Evolutionary conservation across 2,329 filamentous ascomycete genomes (phyloP).

Genomic region (Scytalidium lignicola): DNA sequence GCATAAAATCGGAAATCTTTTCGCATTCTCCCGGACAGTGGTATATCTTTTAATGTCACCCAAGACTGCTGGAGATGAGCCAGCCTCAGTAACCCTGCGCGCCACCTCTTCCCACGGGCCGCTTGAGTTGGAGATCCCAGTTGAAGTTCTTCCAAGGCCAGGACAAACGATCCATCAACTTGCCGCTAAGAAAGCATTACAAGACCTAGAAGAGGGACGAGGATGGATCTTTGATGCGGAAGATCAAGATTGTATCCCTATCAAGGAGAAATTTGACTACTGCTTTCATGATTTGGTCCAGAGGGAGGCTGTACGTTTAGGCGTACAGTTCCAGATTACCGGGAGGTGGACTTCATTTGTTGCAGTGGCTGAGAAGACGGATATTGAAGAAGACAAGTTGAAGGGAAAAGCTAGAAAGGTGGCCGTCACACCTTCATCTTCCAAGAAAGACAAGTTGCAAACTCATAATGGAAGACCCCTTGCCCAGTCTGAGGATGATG

Average conservation of each 20-base stretch:
- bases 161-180: constrained; percentile 63
- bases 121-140: constrained; percentile 58
- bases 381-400: neutral
- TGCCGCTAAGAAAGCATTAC: constrained; percentile 60
- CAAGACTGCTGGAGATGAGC: constrained; percentile 35
- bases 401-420: neutral
- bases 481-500: neutral
- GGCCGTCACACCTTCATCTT: neutral
- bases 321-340: constrained; percentile 60
- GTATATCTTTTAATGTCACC: constrained; percentile 62
- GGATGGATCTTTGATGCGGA: constrained; percentile 58
- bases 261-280: constrained; percentile 42
- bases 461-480: too few relatives aligned
- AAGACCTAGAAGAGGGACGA: constrained; percentile 65
- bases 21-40: constrained; percentile 59
- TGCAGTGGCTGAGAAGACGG: constrained; percentile 47
- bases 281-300: constrained; percentile 57
- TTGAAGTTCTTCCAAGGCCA: constrained; percentile 41
- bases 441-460: too few relatives aligned
- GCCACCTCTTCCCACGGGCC: constrained; percentile 53
- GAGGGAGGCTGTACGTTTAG: constrained; percentile 60
- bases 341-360: constrained; percentile 71
- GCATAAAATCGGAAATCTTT: constrained; percentile 56
- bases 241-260: constrained; percentile 34
- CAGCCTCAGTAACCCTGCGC: constrained; percentile 52